Evolutionary conservation across 2,329 filamentous ascomycete genomes (phyloP).

Genomic region (Aspergillus pseudoviridinutans): DNA sequence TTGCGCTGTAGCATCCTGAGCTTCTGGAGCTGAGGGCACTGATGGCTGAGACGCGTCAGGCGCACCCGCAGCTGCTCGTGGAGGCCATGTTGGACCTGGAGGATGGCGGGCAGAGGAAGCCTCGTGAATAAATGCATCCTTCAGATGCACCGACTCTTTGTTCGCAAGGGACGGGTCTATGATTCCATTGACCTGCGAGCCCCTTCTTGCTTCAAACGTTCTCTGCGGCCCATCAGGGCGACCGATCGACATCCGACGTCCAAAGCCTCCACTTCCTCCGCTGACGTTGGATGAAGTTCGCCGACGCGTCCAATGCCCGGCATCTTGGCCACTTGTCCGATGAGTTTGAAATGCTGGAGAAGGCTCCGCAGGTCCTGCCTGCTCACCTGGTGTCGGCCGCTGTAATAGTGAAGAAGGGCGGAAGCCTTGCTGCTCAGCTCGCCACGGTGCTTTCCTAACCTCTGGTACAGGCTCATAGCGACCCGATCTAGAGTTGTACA

Average conservation of each 20-base stretch:
- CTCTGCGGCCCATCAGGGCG: constrained; percentile 43
- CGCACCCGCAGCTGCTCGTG: constrained; percentile 24
- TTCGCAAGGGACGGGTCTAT: constrained; percentile 29
- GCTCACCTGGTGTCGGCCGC: constrained; percentile 60
- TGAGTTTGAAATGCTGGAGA: constrained; percentile 82
- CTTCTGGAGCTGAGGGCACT: constrained; percentile 13
- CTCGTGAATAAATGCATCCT: constrained; percentile 19
- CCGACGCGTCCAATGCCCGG: constrained; percentile 63
- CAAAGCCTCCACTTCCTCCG: constrained; percentile 70
- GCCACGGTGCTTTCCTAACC: constrained; percentile 63
- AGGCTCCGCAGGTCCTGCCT: constrained; percentile 68
- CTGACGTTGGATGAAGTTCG: constrained; percentile 90
- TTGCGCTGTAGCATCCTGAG: constrained; percentile 14
- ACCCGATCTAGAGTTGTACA: constrained; percentile 94
- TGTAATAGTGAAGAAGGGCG: constrained; percentile 78
- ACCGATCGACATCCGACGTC: constrained; percentile 59
- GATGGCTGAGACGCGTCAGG: constrained; percentile 23
- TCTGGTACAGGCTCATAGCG: constrained; percentile 86
- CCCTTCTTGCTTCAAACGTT: constrained; percentile 36
- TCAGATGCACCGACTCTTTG: constrained; percentile 22
- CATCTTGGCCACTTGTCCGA: constrained; percentile 63
- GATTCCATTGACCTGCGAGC: constrained; percentile 36
- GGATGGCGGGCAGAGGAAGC: constrained; percentile 25
- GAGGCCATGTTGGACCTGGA: constrained; percentile 26
- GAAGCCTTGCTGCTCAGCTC: constrained; percentile 60